Evolutionary conservation across 2,329 filamentous ascomycete genomes (phyloP), one percentile per base, ranked within the genome.

Genomic region (Cladosporium sp.): DNA sequence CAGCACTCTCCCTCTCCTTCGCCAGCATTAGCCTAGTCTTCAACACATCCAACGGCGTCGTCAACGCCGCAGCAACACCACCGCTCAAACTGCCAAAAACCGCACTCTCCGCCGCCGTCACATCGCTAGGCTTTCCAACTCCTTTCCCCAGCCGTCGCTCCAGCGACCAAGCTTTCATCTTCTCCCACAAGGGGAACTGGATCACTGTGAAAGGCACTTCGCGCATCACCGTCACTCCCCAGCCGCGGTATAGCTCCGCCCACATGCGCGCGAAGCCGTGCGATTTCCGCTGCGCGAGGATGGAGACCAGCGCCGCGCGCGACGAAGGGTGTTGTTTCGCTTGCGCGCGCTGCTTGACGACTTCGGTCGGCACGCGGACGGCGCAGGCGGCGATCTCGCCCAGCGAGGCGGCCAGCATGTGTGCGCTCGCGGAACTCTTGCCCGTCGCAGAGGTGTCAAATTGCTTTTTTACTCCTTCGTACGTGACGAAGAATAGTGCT

Each of bases 201-300:
- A 99, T 89, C 9, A 97, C 87, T 2, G 95, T 97, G 69, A 99
- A 99, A 3, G 94, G 94, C 60, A 99, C 92, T 78, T 99, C 94
- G 59, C 94, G 85, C 77, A 97, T 88, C 53, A 99, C 87, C 1
- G 94, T 99, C 65, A 97, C 91, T 17, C 85, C 83, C 82, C 91
- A 96, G 1, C 95, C 94, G 35, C 94, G 82, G 74, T 99, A 99
- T 57, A 99, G 75, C 75, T 97, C 92, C 60, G 83, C 78, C 80
- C 90, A 86, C 48, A 97, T 88, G 24, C 85, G 76, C 61, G 64
- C 62, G 59, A 78, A 35, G 25, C 82, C 73, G 60, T 70, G 68
- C 40, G 72, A 65, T 34, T 64, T 61, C 59, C 77, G 62, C 64
- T 75, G 70, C 15, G 59, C 47, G 1, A 87, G 70, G 61, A 97